Percentiles rank a stretch among this genome's conserved stretches.
Conservation (phyloP, 73 alveolate species). For the Paramecium biaurelia region DNA sequence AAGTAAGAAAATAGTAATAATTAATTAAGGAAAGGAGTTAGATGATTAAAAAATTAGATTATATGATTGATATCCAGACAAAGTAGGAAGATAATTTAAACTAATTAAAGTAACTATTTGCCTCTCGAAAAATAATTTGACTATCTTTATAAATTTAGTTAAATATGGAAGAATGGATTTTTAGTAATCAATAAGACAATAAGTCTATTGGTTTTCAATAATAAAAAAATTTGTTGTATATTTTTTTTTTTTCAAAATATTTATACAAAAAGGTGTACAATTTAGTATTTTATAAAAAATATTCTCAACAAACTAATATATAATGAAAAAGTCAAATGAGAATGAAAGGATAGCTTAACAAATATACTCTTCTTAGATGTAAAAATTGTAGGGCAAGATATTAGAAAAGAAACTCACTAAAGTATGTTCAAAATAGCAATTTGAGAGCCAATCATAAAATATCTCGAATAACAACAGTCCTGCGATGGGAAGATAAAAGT, state of each 20-base stretch:
- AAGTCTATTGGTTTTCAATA: neutral
- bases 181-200: neutral
- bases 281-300: neutral
- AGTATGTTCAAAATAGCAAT: neutral
- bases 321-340: slow-evolving; percentile 13
- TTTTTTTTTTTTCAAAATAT: neutral
- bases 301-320: neutral
- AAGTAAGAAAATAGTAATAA: neutral
- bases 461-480: slow-evolving; percentile 55
- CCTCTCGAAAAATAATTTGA: neutral
- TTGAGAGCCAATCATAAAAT: slow-evolving; percentile 42
- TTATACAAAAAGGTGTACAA: neutral
- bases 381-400: slow-evolving; percentile 24
- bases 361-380: neutral
- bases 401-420: slow-evolving; percentile 15
- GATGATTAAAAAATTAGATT: neutral
- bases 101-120: neutral
- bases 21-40: neutral
- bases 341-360: slow-evolving; percentile 38
- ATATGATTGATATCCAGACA: neutral
- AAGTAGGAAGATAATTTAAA: neutral
- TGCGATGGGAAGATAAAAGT: neutral
- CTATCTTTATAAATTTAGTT: neutral
- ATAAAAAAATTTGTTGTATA: neutral
- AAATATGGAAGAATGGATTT: neutral